These are phyloP conservation scores for Nannochloropsis oceanica DNA, from an alignment of 108 stramenopile genomes.

Conservation along the genomic window DNA sequence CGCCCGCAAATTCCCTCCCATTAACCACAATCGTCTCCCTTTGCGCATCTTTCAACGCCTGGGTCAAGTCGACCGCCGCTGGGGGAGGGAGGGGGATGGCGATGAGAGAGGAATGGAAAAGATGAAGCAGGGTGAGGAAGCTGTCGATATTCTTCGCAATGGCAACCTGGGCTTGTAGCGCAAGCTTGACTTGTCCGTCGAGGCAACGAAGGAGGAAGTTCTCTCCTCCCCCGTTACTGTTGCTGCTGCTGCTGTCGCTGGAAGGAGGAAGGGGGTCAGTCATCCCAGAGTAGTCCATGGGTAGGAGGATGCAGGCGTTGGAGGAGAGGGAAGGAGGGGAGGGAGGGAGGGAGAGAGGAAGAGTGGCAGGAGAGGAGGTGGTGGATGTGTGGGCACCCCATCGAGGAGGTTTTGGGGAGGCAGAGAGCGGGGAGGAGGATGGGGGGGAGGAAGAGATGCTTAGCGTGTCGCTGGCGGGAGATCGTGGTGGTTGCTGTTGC, in stretches of 20 bases:
- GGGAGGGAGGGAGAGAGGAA: not conserved
- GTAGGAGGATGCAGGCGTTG: constrained; percentile 13
- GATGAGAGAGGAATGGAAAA: constrained; percentile 4
- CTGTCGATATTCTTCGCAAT: constrained; percentile 8
- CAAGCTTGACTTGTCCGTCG: not conserved
- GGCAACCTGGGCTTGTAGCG: not conserved
- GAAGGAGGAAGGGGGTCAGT: not conserved
- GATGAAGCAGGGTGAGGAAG: constrained; percentile 9
- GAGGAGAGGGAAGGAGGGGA: not conserved
- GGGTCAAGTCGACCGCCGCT: constrained; percentile 18
- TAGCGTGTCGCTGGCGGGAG: not conserved
- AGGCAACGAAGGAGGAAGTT: constrained; percentile 4
- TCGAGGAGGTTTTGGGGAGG: not conserved
- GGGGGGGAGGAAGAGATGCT: not conserved
- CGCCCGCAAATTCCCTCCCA: not conserved
- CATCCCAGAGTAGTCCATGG: constrained; percentile 29
- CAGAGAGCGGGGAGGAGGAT: not conserved
- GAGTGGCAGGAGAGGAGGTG: not conserved
- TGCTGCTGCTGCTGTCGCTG: not conserved
- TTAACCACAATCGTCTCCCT: constrained; percentile 6
- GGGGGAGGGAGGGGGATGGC: constrained; percentile 21
- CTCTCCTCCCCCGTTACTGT: not conserved
- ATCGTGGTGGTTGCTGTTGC: no score
- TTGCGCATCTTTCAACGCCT: constrained; percentile 20
- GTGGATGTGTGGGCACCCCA: not conserved